A percentile compares a stretch with the other conserved stretches of the same genome.
These are phyloP conservation scores for Setomelanomma holmii DNA, from an alignment of 2,329 filamentous ascomycete genomes.

Conservation along the genomic window DNA sequence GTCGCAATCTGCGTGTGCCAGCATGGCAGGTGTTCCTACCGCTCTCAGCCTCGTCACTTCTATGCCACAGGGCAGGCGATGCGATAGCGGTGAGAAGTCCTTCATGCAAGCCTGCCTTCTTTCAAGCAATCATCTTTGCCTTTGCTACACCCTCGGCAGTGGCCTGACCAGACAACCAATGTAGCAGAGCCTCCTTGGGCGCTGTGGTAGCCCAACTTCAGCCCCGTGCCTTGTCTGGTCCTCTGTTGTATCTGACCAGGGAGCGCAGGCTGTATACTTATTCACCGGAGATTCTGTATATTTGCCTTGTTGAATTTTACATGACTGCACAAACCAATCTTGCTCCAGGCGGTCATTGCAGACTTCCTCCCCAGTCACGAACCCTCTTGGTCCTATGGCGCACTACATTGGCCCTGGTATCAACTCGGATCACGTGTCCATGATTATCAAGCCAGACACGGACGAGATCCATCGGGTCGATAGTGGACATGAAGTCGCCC, in stretches of 20 bases:
- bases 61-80: not conserved
- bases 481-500: too few relatives aligned
- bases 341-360: too few relatives aligned
- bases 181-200: not conserved
- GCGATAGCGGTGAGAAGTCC: not conserved
- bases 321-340: too few relatives aligned
- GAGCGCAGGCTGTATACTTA: not conserved
- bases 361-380: too few relatives aligned
- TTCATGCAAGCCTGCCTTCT: not conserved
- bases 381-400: too few relatives aligned
- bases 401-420: too few relatives aligned
- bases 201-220: not conserved
- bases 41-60: not conserved
- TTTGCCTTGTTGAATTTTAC: too few relatives aligned
- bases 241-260: too few relatives aligned
- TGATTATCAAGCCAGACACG: too few relatives aligned
- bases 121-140: not conserved
- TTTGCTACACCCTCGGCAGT: not conserved
- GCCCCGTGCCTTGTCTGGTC: too few relatives aligned
- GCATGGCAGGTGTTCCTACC: not conserved
- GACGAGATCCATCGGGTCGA: not conserved
- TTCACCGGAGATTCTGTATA: too few relatives aligned
- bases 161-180: not conserved
- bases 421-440: too few relatives aligned
- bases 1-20: not conserved